Evolutionary conservation across 2,329 filamentous ascomycete genomes (phyloP).

Genomic region (Fusarium coffeatum): DNA sequence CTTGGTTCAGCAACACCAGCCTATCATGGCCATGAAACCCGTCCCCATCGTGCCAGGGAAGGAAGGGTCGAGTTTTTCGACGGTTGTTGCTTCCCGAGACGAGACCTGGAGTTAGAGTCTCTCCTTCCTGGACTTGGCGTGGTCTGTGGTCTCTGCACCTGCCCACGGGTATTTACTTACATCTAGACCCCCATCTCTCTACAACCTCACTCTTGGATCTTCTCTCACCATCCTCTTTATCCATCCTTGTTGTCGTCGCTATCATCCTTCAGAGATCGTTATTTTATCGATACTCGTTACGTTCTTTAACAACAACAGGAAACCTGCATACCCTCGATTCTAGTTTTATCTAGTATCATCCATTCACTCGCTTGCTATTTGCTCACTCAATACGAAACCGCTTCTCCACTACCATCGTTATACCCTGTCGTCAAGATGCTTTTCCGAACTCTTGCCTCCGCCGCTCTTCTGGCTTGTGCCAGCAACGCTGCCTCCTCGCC

Average conservation of each 20-base stretch:
- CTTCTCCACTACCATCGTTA: constrained; percentile 32
- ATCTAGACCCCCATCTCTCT: constrained; percentile 24
- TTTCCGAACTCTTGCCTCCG: constrained; percentile 49
- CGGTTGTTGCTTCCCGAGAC: constrained; percentile 26
- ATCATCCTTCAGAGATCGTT: constrained; percentile 38
- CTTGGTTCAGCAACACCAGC: constrained; percentile 24
- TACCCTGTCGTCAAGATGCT: constrained; percentile 51
- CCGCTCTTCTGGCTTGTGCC: constrained; percentile 53
- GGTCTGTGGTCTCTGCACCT: neutral
- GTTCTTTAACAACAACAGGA: constrained; percentile 40
- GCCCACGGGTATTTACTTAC: constrained; percentile 29
- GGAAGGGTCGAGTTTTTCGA: constrained; percentile 15
- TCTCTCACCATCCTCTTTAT: constrained; percentile 21
- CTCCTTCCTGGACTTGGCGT: constrained; percentile 31
- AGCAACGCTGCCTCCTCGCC: constrained; percentile 48
- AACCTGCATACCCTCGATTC: constrained; percentile 21
- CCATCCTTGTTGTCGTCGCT: constrained; percentile 27
- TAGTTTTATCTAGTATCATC: constrained; percentile 30
- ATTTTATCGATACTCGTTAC: constrained; percentile 43
- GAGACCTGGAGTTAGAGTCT: constrained; percentile 8
- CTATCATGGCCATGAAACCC: constrained; percentile 33
- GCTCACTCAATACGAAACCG: constrained; percentile 21
- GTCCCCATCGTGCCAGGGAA: constrained; percentile 28
- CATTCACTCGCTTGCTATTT: constrained; percentile 18
- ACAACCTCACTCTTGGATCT: constrained; percentile 23